Base-by-base conservation (phyloP, 208 protist species). In the Leishmania tropica region DNA sequence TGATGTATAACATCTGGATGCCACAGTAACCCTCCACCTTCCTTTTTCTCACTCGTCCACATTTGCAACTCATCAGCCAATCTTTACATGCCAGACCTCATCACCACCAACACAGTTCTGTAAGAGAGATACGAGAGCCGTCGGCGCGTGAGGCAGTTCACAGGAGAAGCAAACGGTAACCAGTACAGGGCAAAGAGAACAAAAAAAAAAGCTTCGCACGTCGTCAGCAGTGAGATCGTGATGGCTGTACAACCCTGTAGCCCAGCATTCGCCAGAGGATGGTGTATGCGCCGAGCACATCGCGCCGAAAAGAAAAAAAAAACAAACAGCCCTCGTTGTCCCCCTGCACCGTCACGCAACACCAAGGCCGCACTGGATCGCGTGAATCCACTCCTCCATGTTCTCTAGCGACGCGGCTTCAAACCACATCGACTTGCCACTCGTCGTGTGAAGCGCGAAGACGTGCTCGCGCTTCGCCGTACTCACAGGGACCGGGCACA, bases 341-440 rank as follows among this genome's bases (percentile, higher is more conserved):
- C 24, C 28, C 15, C 6, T 31, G 42, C 7, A n/a, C 35, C 40
- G 28, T 92, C 78, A 96, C 24, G 89, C 90, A 81, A 95, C 85
- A 60, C 93, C 90, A 60, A 96, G 88, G 47, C 87, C 91, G 31
- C 84, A 85, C 78, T 96, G 91, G 71, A 96, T 94, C 0, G 84
- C 78, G 72, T 96, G 87, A 79, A 96, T 93, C 93, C 93, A 96
- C 72, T 87, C 88, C 65, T 96, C 89, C 93, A 96, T 96, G 42
- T 85, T 86, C 71, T 92, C 88, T n/a, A 90, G 86, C 21, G 93
- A 92, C 48, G 74, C 82, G 1, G 90, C 90, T 76, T 95, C 88
- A 68, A 96, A 94, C 92, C 93, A 96, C 93, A 96, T 96, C 5
- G 90, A 95, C 83, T 96, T 96, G 6, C 93, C 93, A 17, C 91